Percentiles rank a stretch among this genome's conserved stretches.
phyloP scores from a whole-genome alignment of 176 grass and related monocot genomes.

The sorghum (Sorghum bicolor) region DNA sequence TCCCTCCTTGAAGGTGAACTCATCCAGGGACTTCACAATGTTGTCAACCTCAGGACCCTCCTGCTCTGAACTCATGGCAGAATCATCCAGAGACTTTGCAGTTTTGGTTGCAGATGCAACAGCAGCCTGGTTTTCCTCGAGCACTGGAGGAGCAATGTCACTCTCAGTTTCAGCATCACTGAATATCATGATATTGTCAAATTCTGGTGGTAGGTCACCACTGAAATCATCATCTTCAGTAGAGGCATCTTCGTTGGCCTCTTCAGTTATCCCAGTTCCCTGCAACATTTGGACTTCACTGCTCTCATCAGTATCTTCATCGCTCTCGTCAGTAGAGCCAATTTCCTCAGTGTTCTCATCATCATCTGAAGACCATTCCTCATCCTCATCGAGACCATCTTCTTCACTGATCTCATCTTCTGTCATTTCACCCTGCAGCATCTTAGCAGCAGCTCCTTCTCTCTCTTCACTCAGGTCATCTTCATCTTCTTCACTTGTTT shows the following conservation, averaged over 20 bases:
- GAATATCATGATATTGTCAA: neutral
- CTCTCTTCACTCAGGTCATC: neutral
- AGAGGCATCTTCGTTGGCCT: neutral
- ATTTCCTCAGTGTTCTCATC: slow-evolving; percentile 4
- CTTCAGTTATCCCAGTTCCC: no score
- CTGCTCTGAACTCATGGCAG: slow-evolving; percentile 17
- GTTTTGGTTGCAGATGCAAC: slow-evolving; percentile 34
- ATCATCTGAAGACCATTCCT: slow-evolving; percentile 8
- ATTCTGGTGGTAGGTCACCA: slow-evolving; percentile 30
- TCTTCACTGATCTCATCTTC: slow-evolving; percentile 4
- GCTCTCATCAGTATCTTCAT: neutral
- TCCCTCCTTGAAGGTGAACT: neutral
- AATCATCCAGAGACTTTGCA: slow-evolving; percentile 15
- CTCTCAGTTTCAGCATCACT: slow-evolving; percentile 28
- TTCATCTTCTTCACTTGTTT: slow-evolving; percentile 19
- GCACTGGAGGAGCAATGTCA: neutral
- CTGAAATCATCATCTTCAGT: slow-evolving; percentile 49
- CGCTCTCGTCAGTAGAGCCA: neutral
- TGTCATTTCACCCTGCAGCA: neutral
- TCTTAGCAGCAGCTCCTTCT: neutral
- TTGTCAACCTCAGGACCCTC: neutral
- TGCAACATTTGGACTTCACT: no score
- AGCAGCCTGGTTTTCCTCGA: neutral
- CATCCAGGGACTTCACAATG: slow-evolving; percentile 5
- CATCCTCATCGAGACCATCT: neutral